Evolutionary conservation across 164 flowering plant genomes (phyloP).

Genomic region (Liquidambar formosana): DNA sequence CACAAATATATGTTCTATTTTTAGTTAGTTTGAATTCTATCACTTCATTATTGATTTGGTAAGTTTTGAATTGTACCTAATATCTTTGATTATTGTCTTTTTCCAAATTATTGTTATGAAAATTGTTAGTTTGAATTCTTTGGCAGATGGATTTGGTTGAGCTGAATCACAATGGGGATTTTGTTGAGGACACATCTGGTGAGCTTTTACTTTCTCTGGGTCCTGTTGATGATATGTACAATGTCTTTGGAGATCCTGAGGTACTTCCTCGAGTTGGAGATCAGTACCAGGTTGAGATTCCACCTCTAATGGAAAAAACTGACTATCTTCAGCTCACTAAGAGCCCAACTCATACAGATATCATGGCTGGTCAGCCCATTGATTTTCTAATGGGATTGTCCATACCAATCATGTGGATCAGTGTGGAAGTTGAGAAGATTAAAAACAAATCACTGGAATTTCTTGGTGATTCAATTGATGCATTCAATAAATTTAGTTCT

Average conservation of each 20-base stretch:
- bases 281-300: slow-evolving; percentile 76
- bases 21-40: background rate
- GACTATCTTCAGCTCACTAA: slow-evolving; percentile 18
- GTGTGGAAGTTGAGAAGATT: slow-evolving; percentile 12
- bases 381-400: slow-evolving; percentile 46
- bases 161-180: slow-evolving; percentile 20
- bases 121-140: background rate
- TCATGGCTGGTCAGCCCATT: slow-evolving; percentile 10
- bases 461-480: slow-evolving; percentile 5
- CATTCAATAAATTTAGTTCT: slow-evolving; percentile 9
- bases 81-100: too few species aligned
- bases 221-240: slow-evolving; percentile 29
- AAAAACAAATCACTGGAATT: slow-evolving; percentile 20
- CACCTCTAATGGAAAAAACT: slow-evolving; percentile 31
- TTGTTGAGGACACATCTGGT: slow-evolving; percentile 25
- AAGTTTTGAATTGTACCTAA: background rate
- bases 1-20: background rate
- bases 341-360: slow-evolving; percentile 18
- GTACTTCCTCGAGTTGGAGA: slow-evolving; percentile 70
- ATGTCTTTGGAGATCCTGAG: slow-evolving; percentile 46
- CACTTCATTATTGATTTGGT: background rate
- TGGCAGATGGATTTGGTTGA: slow-evolving; percentile 46
- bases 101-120: background rate
- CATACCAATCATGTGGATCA: slow-evolving; percentile 53
- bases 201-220: slow-evolving; percentile 30